Evolutionary conservation across 495 filamentous ascomycete genomes (phyloP).

Genomic region (Penicillium herquei): DNA sequence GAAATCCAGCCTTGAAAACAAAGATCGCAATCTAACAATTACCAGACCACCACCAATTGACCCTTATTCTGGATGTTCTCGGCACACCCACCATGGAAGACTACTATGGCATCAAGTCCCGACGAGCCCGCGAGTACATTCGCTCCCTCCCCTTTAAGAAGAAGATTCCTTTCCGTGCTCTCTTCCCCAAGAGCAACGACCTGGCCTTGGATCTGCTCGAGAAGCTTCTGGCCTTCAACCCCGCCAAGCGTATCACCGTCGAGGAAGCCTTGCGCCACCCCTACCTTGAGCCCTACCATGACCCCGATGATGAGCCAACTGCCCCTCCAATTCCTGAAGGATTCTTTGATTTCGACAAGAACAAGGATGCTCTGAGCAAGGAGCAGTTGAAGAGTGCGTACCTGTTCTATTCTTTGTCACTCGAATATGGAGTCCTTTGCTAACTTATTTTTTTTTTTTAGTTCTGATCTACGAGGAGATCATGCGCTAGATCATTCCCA

Average conservation of each 20-base stretch:
- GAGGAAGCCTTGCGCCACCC: conserved; percentile 97
- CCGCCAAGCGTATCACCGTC: conserved; percentile 95
- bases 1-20: neutral
- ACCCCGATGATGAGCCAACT: conserved; percentile 97
- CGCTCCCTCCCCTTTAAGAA: conserved; percentile 99
- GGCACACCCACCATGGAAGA: conserved; percentile 99
- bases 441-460: conserved; percentile 19
- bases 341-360: conserved; percentile 99
- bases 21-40: neutral
- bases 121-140: conserved; percentile 97
- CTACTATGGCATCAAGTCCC: conserved; percentile 99
- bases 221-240: conserved; percentile 96
- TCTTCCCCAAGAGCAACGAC: conserved; percentile 97
- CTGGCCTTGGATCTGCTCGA: conserved; percentile 91
- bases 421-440: neutral
- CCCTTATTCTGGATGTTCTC: conserved; percentile 94
- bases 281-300: conserved; percentile 98
- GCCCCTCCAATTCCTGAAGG: conserved; percentile 95
- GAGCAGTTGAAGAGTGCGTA: conserved; percentile 89
- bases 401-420: neutral
- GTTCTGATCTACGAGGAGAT: conserved; percentile 97
- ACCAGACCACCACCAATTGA: conserved; percentile 95
- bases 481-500: conserved; percentile 69
- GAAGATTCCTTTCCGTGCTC: conserved; percentile 95
- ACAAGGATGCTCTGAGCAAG: conserved; percentile 98